Evolutionary conservation across 352 stramenopile genomes (phyloP), one percentile per base, ranked within the genome.

Genomic region (Phytophthora tubulina): DNA sequence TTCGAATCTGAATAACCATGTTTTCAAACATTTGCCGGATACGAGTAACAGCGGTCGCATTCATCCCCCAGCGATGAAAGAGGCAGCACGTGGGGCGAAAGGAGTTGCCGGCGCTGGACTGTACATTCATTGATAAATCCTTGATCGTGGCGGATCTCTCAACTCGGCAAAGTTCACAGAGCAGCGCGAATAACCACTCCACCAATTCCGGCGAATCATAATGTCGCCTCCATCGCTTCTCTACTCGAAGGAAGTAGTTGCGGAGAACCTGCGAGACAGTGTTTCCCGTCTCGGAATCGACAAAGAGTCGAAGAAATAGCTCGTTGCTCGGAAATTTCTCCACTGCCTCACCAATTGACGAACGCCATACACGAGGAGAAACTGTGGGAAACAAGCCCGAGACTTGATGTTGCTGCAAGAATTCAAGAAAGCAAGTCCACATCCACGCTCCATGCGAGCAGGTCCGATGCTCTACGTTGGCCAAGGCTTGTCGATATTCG

Each of bases 131-230:
- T 14, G 67, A 41, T 50, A 56, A 66, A 30, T 64, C 31, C 41
- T 45, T 46, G 13, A 68, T 59, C n/a, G 32, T 71, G 6, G 65
- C 70, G 27, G 66, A 56, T n/a, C 88, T 70, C 39, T 95, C 84
- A 44, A 82, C 63, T 6, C 88, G 82, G 48, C 63, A 69, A 41
- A 95, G 61, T 72, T 94, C 86, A 67, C 81, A 90, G 0, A 93
- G 71, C 11, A 95, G 64, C 1, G 76, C 80, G 70, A 95, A 95
- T 13, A 95, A 65, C 86, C 88, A 95, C 45, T 95, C 88, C 14
- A 84, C 65, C 44, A 92, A 38, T 30, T 78, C 56, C 0, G 87
- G 88, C 4, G 88, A 93, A 67, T 94, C 85, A 46, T 83, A 82
- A 54, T 90, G 78, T 14, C 86, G 82, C 41, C 68, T 73, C 68